A percentile compares a stretch with the other conserved stretches of the same genome.
These are phyloP conservation scores for Flaveria ramosissima DNA, from an alignment of 129 eudicot species.

Conservation along the genomic window DNA sequence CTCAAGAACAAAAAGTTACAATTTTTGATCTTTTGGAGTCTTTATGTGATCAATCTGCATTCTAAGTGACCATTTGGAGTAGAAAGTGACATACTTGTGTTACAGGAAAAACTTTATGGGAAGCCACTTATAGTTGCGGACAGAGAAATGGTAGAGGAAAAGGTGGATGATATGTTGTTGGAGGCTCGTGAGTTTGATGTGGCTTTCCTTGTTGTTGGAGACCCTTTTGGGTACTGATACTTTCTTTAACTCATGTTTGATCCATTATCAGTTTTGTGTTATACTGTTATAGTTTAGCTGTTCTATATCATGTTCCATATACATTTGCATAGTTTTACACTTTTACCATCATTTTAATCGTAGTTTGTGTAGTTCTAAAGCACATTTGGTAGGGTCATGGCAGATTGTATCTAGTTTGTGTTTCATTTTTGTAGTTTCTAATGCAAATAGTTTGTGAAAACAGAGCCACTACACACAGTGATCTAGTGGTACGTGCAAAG, in stretches of 20 bases:
- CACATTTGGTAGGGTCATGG: background rate
- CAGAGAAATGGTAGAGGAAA: conserved; percentile 90
- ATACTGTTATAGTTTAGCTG: background rate
- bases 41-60: background rate
- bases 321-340: background rate
- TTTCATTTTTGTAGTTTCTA: background rate
- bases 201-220: conserved; percentile 93
- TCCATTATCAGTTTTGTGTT: background rate
- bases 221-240: conserved; percentile 79
- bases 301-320: background rate
- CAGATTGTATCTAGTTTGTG: background rate
- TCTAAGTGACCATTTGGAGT: background rate
- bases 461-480: conserved; percentile 96
- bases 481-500: conserved; percentile 96
- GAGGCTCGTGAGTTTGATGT: conserved; percentile 77
- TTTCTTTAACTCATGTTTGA: background rate
- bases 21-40: background rate
- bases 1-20: background rate
- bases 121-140: conserved; percentile 65
- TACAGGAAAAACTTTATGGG: conserved; percentile 77
- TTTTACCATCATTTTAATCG: background rate
- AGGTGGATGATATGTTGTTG: conserved; percentile 62
- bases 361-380: background rate
- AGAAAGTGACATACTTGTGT: conserved; percentile 8
- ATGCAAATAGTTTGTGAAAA: background rate